Percentiles rank a stretch among this genome's conserved stretches.
Conservation (phyloP, 2,329 filamentous ascomycete species). For the Ophiostoma triangulosporum region DNA sequence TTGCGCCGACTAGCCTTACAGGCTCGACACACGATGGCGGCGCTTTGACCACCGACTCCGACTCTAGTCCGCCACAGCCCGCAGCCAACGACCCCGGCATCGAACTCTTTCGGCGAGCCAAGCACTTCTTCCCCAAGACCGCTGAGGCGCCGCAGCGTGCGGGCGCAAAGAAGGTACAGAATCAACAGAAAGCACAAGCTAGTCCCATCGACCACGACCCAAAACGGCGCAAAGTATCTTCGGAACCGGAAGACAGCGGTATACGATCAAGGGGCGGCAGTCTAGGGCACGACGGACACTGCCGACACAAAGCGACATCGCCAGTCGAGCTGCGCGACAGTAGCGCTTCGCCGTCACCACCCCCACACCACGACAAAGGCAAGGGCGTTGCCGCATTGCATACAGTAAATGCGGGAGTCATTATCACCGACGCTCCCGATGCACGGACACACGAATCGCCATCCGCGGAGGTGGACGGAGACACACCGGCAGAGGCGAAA, state of each 20-base stretch:
- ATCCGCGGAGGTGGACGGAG: not conserved
- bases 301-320: not conserved
- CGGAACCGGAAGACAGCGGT: not conserved
- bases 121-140: conserved; percentile 30
- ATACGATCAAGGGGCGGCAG: not conserved
- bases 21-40: not conserved
- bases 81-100: conserved; percentile 15
- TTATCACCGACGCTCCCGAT: not conserved
- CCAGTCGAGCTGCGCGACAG: not conserved
- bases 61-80: not conserved
- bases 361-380: conserved; percentile 2
- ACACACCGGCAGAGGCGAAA: not conserved
- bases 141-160: conserved; percentile 11
- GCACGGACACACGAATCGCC: not conserved
- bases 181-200: not conserved
- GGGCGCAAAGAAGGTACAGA: conserved; percentile 3
- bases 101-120: conserved; percentile 35
- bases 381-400: conserved; percentile 7
- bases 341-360: not conserved
- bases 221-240: conserved; percentile 13
- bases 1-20: not conserved
- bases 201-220: not conserved
- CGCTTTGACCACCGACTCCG: not conserved
- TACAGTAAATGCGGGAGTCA: conserved; percentile 1
- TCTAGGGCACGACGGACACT: not conserved